Base-by-base conservation (phyloP, 2,329 filamentous ascomycete species). In the Plenodomus lindquistii region DNA sequence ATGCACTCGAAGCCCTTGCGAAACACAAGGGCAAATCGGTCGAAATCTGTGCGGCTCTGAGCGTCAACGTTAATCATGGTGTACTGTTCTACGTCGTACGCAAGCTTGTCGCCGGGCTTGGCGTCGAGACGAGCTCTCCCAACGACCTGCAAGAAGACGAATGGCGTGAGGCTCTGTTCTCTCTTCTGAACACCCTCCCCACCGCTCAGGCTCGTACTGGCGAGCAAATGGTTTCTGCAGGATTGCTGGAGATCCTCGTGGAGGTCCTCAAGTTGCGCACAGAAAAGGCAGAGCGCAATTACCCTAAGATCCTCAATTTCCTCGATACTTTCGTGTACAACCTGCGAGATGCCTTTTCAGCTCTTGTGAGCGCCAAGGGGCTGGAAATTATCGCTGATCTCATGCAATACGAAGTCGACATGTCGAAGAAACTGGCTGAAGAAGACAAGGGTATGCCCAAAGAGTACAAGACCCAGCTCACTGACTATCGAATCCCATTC, bases 61-160 rank as follows among this genome's bases (percentile, higher is more conserved):
- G 91, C 64, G 90, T 95, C 44, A 96, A 93, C 60, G 93, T 97
- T 31, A 97, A 96, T 63, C 95, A 99, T 63, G 95, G 94, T 13
- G 88, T 97, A 22, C 80, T 99, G 37, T 87, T 97, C 59, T 97
- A 97, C 65, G 83, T 97, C 58, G 87, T 96, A 41, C 85, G 93
- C 46, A 97, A 96, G 72, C 89, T 91, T 9, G 89, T 97, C 48
- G 86, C 87, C 16, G 89, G 91, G 55, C 87, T 99, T 75, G 85
- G 59, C 19, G 54, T 59, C 18, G 79, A 84, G 34, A 69, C 72
- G 13, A 58, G 48, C 17, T 24, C 82, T 18, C 81, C 85, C 55
- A 80, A 83, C 47, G 83, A 83, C n/a, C 48, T 68, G 5, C 83
- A 85, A 49, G 86, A 94, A 64, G 91, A 96, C 66, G 86, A 94